Evolutionary conservation across 2,329 filamentous ascomycete genomes (phyloP).

Genomic region (Colletotrichum caudatum): DNA sequence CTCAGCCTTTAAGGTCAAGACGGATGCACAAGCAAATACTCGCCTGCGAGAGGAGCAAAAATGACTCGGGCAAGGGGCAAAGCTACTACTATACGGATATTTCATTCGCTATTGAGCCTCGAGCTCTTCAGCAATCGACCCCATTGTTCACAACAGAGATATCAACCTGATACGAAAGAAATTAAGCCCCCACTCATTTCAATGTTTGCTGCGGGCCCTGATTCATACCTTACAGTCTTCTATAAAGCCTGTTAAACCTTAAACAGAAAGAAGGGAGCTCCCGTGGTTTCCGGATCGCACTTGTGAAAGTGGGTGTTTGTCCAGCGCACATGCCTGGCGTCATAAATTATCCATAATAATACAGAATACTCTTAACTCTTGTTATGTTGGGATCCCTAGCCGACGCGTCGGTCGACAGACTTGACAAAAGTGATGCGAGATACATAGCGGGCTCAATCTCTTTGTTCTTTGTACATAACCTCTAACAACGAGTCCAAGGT

Average conservation of each 20-base stretch:
- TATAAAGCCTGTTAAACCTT: neutral
- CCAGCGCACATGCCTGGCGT: neutral
- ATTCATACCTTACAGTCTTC: neutral
- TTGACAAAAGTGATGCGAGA: neutral
- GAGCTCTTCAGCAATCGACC: neutral
- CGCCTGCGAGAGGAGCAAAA: neutral
- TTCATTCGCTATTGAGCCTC: neutral
- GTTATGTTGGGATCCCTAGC: neutral
- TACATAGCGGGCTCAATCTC: no score
- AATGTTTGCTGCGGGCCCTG: neutral
- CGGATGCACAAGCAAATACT: neutral
- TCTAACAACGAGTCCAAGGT: neutral
- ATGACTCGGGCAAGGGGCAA: neutral
- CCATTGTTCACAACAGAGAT: no score
- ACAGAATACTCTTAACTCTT: neutral
- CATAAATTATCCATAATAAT: neutral
- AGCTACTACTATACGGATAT: neutral
- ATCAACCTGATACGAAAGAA: neutral
- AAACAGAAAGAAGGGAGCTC: neutral
- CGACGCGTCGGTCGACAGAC: no score
- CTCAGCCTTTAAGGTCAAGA: neutral
- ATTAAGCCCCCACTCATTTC: neutral
- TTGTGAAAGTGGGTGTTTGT: neutral
- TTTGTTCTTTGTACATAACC: neutral
- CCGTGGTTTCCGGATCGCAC: neutral